Percentiles rank a stretch among this genome's conserved stretches.
These are phyloP conservation scores for Fusarium sp. DNA, from an alignment of 2,329 filamentous ascomycete genomes.

Conservation along the genomic window DNA sequence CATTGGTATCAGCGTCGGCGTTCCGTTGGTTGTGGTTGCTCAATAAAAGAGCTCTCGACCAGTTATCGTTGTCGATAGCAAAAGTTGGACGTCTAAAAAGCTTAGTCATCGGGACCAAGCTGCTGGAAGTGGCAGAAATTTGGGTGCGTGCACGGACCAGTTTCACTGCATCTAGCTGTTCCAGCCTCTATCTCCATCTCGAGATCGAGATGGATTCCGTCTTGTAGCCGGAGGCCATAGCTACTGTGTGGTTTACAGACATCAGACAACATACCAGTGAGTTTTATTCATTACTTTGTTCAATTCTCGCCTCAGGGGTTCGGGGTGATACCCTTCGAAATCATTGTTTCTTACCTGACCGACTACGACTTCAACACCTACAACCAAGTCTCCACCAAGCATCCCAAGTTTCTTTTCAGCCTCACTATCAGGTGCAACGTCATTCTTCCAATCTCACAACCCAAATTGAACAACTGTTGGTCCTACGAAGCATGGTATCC, in stretches of 20 bases:
- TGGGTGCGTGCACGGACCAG: background rate
- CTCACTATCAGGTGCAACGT: background rate
- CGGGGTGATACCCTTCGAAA: background rate
- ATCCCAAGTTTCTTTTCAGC: background rate
- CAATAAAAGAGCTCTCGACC: slow-evolving; percentile 10
- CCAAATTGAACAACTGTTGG: background rate
- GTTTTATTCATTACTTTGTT: background rate
- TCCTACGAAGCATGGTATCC: too few relatives aligned
- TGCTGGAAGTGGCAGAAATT: slow-evolving; percentile 24
- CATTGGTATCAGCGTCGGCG: slow-evolving; percentile 17
- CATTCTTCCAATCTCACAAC: background rate
- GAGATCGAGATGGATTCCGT: too few relatives aligned
- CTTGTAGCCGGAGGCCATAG: too few relatives aligned
- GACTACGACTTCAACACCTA: background rate
- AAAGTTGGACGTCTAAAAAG: slow-evolving; percentile 36
- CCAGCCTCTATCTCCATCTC: background rate
- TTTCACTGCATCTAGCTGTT: background rate
- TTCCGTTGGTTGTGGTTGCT: slow-evolving; percentile 19
- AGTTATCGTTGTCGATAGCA: slow-evolving; percentile 37
- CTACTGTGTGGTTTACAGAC: background rate
- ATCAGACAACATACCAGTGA: background rate
- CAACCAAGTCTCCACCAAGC: slow-evolving; percentile 13
- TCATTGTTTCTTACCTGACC: background rate
- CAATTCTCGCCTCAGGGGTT: background rate
- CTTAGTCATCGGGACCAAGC: slow-evolving; percentile 38